These are phyloP conservation scores for Torrubiella hemipterigena DNA, from an alignment of 2,329 filamentous ascomycete species.

Conservation along the genomic window DNA sequence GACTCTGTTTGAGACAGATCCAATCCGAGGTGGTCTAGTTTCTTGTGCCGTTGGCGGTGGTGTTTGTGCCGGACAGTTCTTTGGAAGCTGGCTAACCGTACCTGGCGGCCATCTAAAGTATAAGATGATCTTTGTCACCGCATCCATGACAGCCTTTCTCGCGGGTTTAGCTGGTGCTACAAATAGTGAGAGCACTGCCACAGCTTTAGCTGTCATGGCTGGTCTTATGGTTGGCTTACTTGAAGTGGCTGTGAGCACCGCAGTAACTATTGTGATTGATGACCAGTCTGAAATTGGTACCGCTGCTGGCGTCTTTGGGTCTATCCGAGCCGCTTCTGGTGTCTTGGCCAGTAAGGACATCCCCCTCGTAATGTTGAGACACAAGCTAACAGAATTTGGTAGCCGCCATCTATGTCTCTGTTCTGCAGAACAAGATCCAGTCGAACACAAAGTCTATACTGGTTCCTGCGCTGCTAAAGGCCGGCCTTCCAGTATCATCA, in stretches of 20 bases:
- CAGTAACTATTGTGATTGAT: neutral
- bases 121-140: neutral
- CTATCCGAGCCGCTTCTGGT: neutral
- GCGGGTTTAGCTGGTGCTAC: neutral
- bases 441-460: neutral
- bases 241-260: neutral
- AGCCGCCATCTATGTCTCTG: neutral
- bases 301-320: neutral
- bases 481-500: neutral
- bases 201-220: neutral
- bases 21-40: neutral
- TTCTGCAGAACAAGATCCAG: neutral
- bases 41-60: neutral
- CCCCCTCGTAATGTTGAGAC: neutral
- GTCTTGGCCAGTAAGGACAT: neutral
- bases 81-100: neutral
- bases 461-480: neutral
- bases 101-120: neutral
- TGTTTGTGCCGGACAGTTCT: neutral
- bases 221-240: neutral
- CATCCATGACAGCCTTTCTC: neutral
- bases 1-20: neutral
- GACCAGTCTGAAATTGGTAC: neutral
- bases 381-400: neutral
- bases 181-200: neutral